phyloP scores from a whole-genome alignment of 1,284 basidiomycete species.

The Cutaneotrichosporon cavernicola region DNA sequence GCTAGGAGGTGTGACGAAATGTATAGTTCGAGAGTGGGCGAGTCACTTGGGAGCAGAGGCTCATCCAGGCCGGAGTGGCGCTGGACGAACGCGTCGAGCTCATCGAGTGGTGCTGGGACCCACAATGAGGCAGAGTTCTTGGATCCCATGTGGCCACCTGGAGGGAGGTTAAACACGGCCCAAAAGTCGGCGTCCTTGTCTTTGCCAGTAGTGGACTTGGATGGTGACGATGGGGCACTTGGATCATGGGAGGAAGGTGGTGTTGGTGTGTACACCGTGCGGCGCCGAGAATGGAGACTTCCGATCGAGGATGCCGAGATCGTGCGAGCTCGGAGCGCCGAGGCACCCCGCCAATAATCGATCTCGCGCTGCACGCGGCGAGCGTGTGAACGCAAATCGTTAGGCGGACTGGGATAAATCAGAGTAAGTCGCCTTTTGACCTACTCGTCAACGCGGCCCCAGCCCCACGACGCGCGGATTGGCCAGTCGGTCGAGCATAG shows the following conservation, averaged over 20 bases:
- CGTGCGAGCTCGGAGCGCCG: constrained; percentile 19
- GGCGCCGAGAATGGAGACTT: constrained; percentile 2
- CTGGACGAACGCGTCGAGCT: constrained; percentile 35
- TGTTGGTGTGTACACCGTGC: constrained; percentile 1
- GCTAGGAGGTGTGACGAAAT: constrained; percentile 40
- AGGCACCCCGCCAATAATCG: constrained; percentile 35
- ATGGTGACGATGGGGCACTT: not conserved
- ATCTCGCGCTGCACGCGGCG: constrained; percentile 35
- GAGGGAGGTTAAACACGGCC: constrained; percentile 30
- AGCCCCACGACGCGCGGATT: constrained; percentile 34
- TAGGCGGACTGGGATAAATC: constrained; percentile 9
- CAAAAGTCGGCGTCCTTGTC: constrained; percentile 24
- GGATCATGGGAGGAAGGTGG: not conserved
- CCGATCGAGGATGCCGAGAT: constrained; percentile 27
- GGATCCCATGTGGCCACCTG: constrained; percentile 31
- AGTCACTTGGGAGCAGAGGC: constrained; percentile 34
- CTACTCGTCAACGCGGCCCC: constrained; percentile 27
- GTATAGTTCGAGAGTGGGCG: constrained; percentile 41
- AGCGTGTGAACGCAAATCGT: constrained; percentile 27
- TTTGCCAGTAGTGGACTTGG: not conserved
- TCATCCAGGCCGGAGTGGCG: constrained; percentile 26
- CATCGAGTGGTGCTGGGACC: constrained; percentile 32
- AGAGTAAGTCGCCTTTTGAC: not conserved
- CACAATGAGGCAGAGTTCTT: constrained; percentile 25
- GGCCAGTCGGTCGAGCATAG: constrained; percentile 37